These are phyloP conservation scores for Camellia granthamiana DNA, from an alignment of 148 eudicot genomes.

Conservation along the genomic window DNA sequence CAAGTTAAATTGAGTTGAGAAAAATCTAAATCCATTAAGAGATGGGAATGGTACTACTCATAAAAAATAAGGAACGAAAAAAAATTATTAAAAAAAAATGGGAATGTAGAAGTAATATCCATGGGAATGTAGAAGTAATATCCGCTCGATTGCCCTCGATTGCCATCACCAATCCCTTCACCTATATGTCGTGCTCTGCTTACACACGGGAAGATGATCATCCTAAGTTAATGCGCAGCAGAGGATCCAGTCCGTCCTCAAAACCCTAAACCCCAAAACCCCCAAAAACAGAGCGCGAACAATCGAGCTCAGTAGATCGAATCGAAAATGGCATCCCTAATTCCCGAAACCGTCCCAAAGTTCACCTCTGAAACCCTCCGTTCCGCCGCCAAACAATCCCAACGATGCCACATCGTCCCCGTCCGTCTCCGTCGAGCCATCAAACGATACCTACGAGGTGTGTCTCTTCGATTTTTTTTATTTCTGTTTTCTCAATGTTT, in stretches of 20 bases:
- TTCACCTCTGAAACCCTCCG: conserved; percentile 61
- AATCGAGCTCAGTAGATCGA: neutral
- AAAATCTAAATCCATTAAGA: no score
- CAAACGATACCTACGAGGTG: conserved; percentile 54
- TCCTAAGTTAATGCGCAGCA: no score
- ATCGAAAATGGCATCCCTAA: conserved; percentile 46
- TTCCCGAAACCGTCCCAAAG: conserved; percentile 41
- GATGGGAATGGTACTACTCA: no score
- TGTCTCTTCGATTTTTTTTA: conserved; percentile 8
- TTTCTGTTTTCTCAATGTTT: neutral
- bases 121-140: no score
- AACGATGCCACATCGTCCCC: conserved; percentile 60
- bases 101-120: no score
- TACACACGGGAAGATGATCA: no score
- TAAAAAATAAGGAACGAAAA: no score
- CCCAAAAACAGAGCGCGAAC: neutral
- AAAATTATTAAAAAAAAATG: no score
- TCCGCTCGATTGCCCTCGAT: no score
- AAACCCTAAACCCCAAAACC: neutral
- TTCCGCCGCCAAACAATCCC: conserved; percentile 69
- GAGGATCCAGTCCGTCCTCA: neutral
- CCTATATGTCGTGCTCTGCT: no score
- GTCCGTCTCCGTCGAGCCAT: conserved; percentile 76
- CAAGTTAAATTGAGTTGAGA: no score
- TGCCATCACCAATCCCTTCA: no score